phyloP scores from a whole-genome alignment of 768 basidiomycete genomes.

The Epithele typhae region DNA sequence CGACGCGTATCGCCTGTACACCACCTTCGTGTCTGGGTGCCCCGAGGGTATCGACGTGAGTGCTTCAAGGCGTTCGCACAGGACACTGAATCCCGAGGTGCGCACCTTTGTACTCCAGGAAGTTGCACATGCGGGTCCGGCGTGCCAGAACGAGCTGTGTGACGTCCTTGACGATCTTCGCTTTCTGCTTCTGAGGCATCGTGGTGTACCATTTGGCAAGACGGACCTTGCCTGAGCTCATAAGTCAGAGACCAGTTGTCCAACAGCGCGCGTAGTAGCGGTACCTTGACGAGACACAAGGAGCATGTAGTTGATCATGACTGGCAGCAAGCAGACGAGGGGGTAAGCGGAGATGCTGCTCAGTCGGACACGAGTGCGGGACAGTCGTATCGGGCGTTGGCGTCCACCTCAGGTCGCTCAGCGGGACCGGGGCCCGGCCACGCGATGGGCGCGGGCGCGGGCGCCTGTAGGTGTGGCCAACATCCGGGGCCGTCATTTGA shows the following conservation, averaged over 20 bases:
- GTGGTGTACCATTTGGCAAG: slow-evolving; percentile 96
- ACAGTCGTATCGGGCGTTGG: too few relatives aligned
- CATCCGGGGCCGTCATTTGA: too few relatives aligned
- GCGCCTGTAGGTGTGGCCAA: too few relatives aligned
- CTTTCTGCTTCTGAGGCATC: slow-evolving; percentile 72
- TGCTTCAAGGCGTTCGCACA: too few relatives aligned
- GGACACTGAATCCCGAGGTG: too few relatives aligned
- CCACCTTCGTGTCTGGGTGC: slow-evolving; percentile 69
- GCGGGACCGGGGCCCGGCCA: too few relatives aligned
- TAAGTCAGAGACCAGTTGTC: background rate
- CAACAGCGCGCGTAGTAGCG: background rate
- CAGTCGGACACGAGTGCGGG: too few relatives aligned
- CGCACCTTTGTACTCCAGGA: slow-evolving; percentile 93
- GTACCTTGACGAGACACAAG: slow-evolving; percentile 89
- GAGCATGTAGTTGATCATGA: slow-evolving; percentile 89
- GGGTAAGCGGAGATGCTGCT: too few relatives aligned
- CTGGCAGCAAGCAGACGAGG: background rate
- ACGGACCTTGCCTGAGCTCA: slow-evolving; percentile 75
- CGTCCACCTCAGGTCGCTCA: too few relatives aligned
- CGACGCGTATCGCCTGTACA: slow-evolving; percentile 93
- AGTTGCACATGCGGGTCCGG: slow-evolving; percentile 90
- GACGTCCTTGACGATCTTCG: slow-evolving; percentile 93
- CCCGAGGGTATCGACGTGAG: too few relatives aligned
- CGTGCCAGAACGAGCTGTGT: slow-evolving; percentile 89
- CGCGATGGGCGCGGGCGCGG: too few relatives aligned